Base-by-base conservation (phyloP, 257 asterid species). In the Forsythia suspensa region DNA sequence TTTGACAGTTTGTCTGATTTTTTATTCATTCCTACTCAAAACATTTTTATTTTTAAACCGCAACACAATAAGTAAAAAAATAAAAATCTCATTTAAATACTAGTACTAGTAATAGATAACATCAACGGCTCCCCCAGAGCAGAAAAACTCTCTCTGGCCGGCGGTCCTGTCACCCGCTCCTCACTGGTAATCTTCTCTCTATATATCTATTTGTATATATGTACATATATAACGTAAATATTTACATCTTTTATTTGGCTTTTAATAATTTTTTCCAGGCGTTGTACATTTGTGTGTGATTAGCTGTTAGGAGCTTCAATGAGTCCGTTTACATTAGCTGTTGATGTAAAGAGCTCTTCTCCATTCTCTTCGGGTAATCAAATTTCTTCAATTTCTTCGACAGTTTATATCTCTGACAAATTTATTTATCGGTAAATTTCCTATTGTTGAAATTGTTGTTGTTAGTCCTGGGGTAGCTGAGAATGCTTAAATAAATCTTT, bases 281-380 rank as follows among this genome's bases (percentile, higher is more conserved):
- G 38, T 61, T 61, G 37, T 21, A 11, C 3, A 24, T 51, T 51
- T 51, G 59, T 5, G 15, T 51, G 16, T 51, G 34, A 15, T 63
- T 21, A 9, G 70, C n/a, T 29, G 70, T 63, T 63, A 8, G 16
- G 38, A 77, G 65, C 72, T 71, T 71, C 73, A 65, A 93, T 93
- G 97, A 92, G 91, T 16, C 95, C 97, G 42, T 38, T 93, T 79
- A 82, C 92, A 18, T 81, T 89, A 80, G 89, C 92, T 79, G 85
- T 92, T 81, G 91, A 90, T 81, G 84, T 82, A 9, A 92, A 85
- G 83, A 91, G 72, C 83, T 83, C 91, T 38, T 80, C 82, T 63
- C 77, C 71, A 12, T n/a, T 73, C 36, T 75, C 90, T 52, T 73
- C 87, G 29, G 92, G 90, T 86, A 86, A 78, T 38, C 57, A 55